Conservation (phyloP, 176 grass and related monocot species). For the Zoysia japonica region DNA sequence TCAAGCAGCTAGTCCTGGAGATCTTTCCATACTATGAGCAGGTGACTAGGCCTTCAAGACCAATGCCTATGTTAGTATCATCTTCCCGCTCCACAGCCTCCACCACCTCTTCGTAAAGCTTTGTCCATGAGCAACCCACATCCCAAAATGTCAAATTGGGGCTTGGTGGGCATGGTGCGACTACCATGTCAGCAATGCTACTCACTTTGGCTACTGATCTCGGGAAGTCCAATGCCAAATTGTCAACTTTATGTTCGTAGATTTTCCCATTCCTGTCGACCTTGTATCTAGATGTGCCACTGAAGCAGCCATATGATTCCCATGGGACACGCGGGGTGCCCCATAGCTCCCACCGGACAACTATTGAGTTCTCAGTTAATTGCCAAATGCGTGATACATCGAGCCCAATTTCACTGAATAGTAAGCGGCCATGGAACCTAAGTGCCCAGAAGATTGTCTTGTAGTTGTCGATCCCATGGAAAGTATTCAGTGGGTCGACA, state of each 20-base stretch:
- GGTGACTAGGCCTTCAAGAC: constrained; percentile 62
- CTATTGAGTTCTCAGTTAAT: constrained; percentile 75
- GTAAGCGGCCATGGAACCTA: constrained; percentile 71
- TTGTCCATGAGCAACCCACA: constrained; percentile 65
- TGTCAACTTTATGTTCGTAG: constrained; percentile 98
- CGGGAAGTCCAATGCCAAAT: constrained; percentile 89
- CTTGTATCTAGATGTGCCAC: constrained; percentile 85
- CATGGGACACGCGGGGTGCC: constrained; percentile 81
- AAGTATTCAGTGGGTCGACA: constrained; percentile 79
- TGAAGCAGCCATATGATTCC: constrained; percentile 88
- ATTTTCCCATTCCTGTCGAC: constrained; percentile 90
- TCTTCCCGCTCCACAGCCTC: constrained; percentile 61
- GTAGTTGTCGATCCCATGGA: constrained; percentile 89
- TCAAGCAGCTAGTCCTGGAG: constrained; percentile 36
- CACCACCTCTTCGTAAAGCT: constrained; percentile 80
- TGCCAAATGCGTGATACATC: constrained; percentile 87
- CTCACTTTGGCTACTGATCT: constrained; percentile 49
- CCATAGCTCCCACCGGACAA: constrained; percentile 89
- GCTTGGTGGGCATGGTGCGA: constrained; percentile 59
- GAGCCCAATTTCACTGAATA: constrained; percentile 78
- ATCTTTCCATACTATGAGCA: constrained; percentile 62
- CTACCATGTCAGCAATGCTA: constrained; percentile 71
- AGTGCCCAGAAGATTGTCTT: constrained; percentile 94
- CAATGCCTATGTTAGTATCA: constrained; percentile 22
- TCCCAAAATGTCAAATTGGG: constrained; percentile 71